These are phyloP conservation scores for Geoglossum cookeanum DNA, from an alignment of 2,329 filamentous ascomycete genomes.

Conservation along the genomic window DNA sequence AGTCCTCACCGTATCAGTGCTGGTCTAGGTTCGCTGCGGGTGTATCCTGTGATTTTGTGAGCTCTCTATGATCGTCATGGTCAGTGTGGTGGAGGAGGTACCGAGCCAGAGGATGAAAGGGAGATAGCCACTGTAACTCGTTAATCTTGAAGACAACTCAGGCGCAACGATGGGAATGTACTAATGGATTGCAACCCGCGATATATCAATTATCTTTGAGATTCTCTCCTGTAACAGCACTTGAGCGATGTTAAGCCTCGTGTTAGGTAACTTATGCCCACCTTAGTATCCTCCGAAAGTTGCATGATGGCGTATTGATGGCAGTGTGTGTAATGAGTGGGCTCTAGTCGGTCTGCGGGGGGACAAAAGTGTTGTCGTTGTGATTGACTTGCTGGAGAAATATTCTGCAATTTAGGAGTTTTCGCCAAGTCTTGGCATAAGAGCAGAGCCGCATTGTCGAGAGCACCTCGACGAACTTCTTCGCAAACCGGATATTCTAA, in stretches of 20 bases:
- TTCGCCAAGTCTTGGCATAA: background rate
- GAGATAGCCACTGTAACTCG: constrained; percentile 59
- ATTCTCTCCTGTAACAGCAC: constrained; percentile 63
- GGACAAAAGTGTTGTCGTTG: background rate
- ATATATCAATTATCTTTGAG: constrained; percentile 86
- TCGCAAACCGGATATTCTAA: background rate
- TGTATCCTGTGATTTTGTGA: constrained; percentile 48
- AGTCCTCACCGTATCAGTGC: constrained; percentile 46
- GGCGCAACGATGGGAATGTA: constrained; percentile 29
- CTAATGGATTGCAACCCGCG: constrained; percentile 90
- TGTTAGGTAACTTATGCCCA: constrained; percentile 20
- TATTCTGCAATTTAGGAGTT: background rate
- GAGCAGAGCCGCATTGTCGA: no score
- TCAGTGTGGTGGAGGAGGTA: constrained; percentile 24
- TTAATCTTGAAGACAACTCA: constrained; percentile 18
- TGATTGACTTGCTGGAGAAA: background rate
- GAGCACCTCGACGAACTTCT: background rate
- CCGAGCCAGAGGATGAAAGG: constrained; percentile 93
- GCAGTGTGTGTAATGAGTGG: background rate
- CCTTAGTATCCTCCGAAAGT: constrained; percentile 96
- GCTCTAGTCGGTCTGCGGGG: background rate
- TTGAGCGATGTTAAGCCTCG: background rate
- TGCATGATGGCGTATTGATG: constrained; percentile 26
- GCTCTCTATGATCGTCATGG: background rate
- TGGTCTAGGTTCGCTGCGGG: constrained; percentile 79